Evolutionary conservation across 345 rosid genomes (phyloP), one percentile per base, ranked within the genome.

Genomic region (Camelina hispida): DNA sequence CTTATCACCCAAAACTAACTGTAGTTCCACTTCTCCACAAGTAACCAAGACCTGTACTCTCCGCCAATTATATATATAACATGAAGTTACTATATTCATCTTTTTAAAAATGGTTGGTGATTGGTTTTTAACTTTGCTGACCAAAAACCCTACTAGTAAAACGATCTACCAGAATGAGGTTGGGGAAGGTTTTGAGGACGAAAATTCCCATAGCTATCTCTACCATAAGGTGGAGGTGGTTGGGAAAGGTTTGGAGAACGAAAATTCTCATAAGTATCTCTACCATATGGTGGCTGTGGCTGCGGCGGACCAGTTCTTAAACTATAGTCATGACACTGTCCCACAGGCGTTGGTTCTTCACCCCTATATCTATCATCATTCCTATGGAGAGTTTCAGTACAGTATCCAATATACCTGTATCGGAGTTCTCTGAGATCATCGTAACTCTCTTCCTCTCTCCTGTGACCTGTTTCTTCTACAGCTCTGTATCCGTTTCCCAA

Each of bases 401-500:
- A 8, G 53, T 48, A 8, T 48, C 53, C 23, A 2, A 48, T 2
- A 48, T 48, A 17, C 23, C 53, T 48, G 53, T 48, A 17, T 48
- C 23, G 53, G 3, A 16, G 17, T 16, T 17, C 60, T 14, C 4
- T 28, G 60, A 15, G 37, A 28, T 55, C 35, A 9, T 55, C 18
- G 18, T 55, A 28, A 4, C 38, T 15, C 60, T 55, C 59, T 14
- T 54, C 60, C 60, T 55, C 60, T 55, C 60, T 55, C 60, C 37
- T 4, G 5, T 55, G 6, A 55, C 60, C 10, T 9, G 60, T 55
- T 55, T 32, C 37, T 48, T 48, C 57, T 15, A 10, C 15, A 55
- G 12, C 71, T 43, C 44, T 73, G 47, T 73, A 44, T 13, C 57
- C 30, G 10, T 43, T 28, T 32, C 13, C 77, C 64, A 55, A 22